Percentiles rank a stretch among this genome's conserved stretches.
phyloP scores from a whole-genome alignment of 768 basidiomycete species.

The Lactarius deliciosus region DNA sequence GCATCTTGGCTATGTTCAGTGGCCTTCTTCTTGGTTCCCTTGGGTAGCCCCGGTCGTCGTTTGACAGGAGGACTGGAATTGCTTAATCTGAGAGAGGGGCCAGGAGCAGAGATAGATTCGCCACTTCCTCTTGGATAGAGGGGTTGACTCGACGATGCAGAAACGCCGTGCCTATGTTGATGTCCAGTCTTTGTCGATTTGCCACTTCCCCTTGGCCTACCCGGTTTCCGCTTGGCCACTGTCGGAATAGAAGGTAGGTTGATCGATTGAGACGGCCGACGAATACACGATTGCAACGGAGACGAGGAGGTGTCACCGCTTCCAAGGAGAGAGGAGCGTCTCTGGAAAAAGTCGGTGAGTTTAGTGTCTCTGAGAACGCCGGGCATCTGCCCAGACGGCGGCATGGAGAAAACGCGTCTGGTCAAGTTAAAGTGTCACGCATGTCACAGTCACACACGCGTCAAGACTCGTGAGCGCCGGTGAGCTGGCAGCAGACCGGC shows the following conservation, averaged over 20 bases:
- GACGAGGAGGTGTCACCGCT: neutral
- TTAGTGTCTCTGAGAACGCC: conserved; percentile 17
- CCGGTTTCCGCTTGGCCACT: conserved; percentile 23
- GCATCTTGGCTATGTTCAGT: neutral
- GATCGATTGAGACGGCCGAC: neutral
- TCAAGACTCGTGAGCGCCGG: neutral
- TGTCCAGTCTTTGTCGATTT: conserved; percentile 29
- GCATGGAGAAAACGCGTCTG: conserved; percentile 15
- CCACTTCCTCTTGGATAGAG: neutral
- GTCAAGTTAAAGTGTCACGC: neutral
- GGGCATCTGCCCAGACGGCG: neutral
- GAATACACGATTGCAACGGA: neutral
- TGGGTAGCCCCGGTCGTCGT: neutral
- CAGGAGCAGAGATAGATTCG: neutral
- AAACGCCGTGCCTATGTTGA: conserved; percentile 14
- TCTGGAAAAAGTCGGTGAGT: conserved; percentile 24
- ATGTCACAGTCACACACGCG: conserved; percentile 5
- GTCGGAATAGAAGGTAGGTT: neutral
- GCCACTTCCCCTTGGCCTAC: conserved; percentile 31
- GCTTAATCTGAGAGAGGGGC: neutral
- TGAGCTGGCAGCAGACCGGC: neutral
- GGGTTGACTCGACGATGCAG: neutral
- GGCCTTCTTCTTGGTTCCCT: conserved; percentile 2
- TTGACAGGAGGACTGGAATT: conserved; percentile 1
- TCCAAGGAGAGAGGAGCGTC: conserved; percentile 1